Conservation (phyloP, 2,329 filamentous ascomycete genomes). For the Trichothecium sympodiale region DNA sequence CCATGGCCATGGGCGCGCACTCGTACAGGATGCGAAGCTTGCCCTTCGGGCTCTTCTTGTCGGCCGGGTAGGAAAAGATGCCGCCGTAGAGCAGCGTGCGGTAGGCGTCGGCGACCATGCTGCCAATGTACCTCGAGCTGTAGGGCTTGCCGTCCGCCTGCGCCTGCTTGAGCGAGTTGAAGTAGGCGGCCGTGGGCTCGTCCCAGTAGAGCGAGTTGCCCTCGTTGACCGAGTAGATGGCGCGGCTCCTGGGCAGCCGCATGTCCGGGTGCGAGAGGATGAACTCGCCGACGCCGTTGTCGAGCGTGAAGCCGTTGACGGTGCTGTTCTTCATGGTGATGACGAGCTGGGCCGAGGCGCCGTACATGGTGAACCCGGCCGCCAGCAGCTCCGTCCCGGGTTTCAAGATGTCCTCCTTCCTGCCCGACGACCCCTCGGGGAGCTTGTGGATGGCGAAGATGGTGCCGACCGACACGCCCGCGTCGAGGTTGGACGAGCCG, state of each 20-base stretch:
- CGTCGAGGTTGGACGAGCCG: constrained; percentile 93
- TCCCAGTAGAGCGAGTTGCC: constrained; percentile 97
- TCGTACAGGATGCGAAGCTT: constrained; percentile 97
- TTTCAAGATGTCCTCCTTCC: constrained; percentile 75
- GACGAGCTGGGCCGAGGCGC: constrained; percentile 89
- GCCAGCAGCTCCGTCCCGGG: constrained; percentile 88
- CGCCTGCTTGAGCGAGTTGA: constrained; percentile 78
- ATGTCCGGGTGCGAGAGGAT: constrained; percentile 96
- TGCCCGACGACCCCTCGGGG: constrained; percentile 60
- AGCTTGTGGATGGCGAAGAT: constrained; percentile 95
- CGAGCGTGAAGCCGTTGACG: constrained; percentile 97
- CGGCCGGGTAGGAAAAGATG: constrained; percentile 93
- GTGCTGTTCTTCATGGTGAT: constrained; percentile 88
- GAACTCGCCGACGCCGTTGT: constrained; percentile 95
- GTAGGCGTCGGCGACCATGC: constrained; percentile 98
- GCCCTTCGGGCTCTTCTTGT: constrained; percentile 97
- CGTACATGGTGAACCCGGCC: constrained; percentile 99
- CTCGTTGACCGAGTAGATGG: constrained; percentile 98
- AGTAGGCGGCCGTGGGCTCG: constrained; percentile 75
- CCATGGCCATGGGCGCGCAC: constrained; percentile 96
- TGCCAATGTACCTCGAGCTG: constrained; percentile 88
- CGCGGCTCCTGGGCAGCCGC: constrained; percentile 65
- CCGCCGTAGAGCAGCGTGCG: constrained; percentile 90
- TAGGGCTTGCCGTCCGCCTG: constrained; percentile 73
- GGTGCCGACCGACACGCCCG: constrained; percentile 93